A percentile compares a stretch with the other conserved stretches of the same genome.
Evolutionary conservation across 2,329 filamentous ascomycete genomes (phyloP).

Genomic region (Peltaster fructicola): DNA sequence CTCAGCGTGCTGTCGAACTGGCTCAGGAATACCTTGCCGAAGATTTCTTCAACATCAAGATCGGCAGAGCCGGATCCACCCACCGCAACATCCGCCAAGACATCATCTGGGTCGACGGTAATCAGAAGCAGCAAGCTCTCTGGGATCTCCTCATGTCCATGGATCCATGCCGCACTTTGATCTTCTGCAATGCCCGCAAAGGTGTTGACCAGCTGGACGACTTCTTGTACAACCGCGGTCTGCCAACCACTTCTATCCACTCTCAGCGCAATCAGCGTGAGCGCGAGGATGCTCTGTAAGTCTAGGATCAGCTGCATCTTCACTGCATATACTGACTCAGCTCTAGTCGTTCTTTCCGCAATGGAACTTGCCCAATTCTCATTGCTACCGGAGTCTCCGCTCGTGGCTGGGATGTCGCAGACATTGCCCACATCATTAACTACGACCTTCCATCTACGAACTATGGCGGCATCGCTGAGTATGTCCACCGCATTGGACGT

Average conservation of each 20-base stretch:
- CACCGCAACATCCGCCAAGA: conserved; percentile 69
- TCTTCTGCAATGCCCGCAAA: conserved; percentile 75
- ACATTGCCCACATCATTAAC: conserved; percentile 85
- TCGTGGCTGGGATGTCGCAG: conserved; percentile 74
- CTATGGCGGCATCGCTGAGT: conserved; percentile 83
- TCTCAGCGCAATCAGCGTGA: conserved; percentile 73
- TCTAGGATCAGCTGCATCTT: conserved; percentile 6
- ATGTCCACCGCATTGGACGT: conserved; percentile 85
- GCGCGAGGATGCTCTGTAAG: conserved; percentile 73
- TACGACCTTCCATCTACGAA: conserved; percentile 61
- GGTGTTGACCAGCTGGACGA: conserved; percentile 75
- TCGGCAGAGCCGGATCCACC: conserved; percentile 65
- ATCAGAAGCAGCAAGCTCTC: conserved; percentile 52
- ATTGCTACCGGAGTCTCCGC: conserved; percentile 74
- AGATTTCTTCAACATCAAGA: conserved; percentile 61
- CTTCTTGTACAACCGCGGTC: conserved; percentile 58
- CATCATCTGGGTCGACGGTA: conserved; percentile 47
- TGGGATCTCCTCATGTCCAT: conserved; percentile 54
- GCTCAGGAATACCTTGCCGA: conserved; percentile 59
- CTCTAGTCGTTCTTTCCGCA: conserved; percentile 53
- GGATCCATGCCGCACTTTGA: conserved; percentile 59
- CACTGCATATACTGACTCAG: conserved; percentile 1
- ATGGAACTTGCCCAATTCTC: conserved; percentile 57
- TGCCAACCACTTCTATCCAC: conserved; percentile 82
- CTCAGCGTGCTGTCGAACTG: conserved; percentile 56